Evolutionary conservation across 768 basidiomycete genomes (phyloP).

Genomic region (Serendipita sp.): DNA sequence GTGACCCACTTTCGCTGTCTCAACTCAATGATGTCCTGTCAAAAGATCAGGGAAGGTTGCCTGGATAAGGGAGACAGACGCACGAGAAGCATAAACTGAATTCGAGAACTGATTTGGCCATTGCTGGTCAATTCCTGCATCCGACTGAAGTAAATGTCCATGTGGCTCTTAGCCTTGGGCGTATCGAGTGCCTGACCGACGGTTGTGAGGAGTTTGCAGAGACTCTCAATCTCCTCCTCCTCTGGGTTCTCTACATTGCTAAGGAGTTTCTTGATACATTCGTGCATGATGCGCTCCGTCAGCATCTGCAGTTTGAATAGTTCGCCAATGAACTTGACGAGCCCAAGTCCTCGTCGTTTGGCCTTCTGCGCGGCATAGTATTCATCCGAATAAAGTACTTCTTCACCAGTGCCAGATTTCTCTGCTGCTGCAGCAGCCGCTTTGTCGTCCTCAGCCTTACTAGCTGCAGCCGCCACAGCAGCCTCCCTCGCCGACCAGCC

Average conservation of each 20-base stretch:
- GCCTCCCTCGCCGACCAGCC: constrained; percentile 86
- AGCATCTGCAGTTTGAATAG: constrained; percentile 98
- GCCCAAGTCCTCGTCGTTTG: constrained; percentile 89
- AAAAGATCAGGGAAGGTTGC: constrained; percentile 7
- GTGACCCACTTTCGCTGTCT: constrained; percentile 69
- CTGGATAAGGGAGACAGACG: constrained; percentile 14
- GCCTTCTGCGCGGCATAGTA: constrained; percentile 95
- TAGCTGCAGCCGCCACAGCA: constrained; percentile 70
- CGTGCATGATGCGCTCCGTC: constrained; percentile 95
- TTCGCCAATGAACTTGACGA: constrained; percentile 97
- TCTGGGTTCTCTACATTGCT: constrained; percentile 90
- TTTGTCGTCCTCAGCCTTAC: constrained; percentile 73
- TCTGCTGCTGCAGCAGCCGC: constrained; percentile 57
- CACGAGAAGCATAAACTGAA: constrained; percentile 94
- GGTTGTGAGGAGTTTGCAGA: constrained; percentile 84
- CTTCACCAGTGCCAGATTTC: constrained; percentile 38
- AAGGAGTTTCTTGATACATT: constrained; percentile 91
- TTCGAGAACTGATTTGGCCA: constrained; percentile 61
- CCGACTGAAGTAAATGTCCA: constrained; percentile 86
- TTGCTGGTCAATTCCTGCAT: constrained; percentile 74
- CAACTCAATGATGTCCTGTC: constrained; percentile 79
- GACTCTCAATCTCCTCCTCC: constrained; percentile 93
- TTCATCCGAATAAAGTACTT: constrained; percentile 81
- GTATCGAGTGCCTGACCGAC: constrained; percentile 76
- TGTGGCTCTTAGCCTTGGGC: constrained; percentile 62